A percentile compares a stretch with the other conserved stretches of the same genome.
phyloP scores from a whole-genome alignment of 2,329 filamentous ascomycete species.

The Hortaea werneckii region DNA sequence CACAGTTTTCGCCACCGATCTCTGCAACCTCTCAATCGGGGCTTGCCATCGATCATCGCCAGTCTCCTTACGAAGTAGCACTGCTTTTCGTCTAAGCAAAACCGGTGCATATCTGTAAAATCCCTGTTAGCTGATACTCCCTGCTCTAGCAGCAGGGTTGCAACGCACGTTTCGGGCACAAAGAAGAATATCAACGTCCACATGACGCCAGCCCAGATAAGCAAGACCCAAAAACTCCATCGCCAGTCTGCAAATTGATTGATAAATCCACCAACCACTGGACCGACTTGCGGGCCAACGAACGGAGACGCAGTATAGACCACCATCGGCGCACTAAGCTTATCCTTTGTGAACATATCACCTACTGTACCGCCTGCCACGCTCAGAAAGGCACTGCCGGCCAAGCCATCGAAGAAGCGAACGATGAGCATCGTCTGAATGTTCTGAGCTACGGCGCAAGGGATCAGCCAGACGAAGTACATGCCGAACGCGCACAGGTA shows the following conservation, averaged over 20 bases:
- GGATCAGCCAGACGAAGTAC: slow-evolving; percentile 59
- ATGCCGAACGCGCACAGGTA: slow-evolving; percentile 56
- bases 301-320: slow-evolving; percentile 54
- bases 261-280: slow-evolving; percentile 66
- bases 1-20: slow-evolving; percentile 51
- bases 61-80: slow-evolving; percentile 58
- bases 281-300: slow-evolving; percentile 47
- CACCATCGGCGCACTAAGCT: slow-evolving; percentile 74
- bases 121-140: too few species aligned
- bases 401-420: slow-evolving; percentile 67
- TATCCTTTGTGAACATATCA: slow-evolving; percentile 59
- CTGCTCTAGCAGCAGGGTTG: too few species aligned
- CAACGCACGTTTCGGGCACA: slow-evolving; percentile 66
- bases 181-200: slow-evolving; percentile 56
- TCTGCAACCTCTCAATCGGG: slow-evolving; percentile 61
- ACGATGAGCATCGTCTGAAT: slow-evolving; percentile 57
- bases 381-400: slow-evolving; percentile 51
- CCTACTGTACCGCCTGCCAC: slow-evolving; percentile 81
- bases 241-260: slow-evolving; percentile 64
- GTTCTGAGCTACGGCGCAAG: slow-evolving; percentile 58
- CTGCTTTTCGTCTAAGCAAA: slow-evolving; percentile 63
- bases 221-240: slow-evolving; percentile 74
- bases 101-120: slow-evolving; percentile 54
- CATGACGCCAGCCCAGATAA: slow-evolving; percentile 68
- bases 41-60: slow-evolving; percentile 69